phyloP scores from a whole-genome alignment of 192 early-diverging fungal genomes.

The Endogone sp. region DNA sequence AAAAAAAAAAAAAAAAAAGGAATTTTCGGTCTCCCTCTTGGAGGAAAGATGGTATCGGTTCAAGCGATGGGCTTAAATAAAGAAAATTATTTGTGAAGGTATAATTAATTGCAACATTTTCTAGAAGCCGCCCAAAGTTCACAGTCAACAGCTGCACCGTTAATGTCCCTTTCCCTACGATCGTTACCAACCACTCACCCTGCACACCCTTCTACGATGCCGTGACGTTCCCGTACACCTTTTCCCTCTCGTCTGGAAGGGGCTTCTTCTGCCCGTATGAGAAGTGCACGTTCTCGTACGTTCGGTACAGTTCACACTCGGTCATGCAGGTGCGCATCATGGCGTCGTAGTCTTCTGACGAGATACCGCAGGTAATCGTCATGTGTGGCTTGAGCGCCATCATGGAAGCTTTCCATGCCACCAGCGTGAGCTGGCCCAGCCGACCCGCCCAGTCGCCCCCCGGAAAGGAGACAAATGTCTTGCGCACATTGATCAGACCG shows the following conservation, averaged over 20 bases:
- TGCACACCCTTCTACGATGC: not conserved
- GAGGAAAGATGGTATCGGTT: no score
- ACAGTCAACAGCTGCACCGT: no score
- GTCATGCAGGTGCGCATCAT: conserved; percentile 18
- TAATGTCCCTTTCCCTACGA: no score
- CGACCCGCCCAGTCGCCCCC: conserved; percentile 36
- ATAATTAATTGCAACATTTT: no score
- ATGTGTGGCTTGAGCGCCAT: conserved; percentile 22
- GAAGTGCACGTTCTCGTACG: conserved; percentile 38
- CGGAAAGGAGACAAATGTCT: conserved; percentile 31
- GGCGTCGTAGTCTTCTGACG: conserved; percentile 20
- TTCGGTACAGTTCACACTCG: conserved; percentile 29
- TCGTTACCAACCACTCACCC: no score
- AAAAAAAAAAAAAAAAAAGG: no score
- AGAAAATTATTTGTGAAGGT: no score
- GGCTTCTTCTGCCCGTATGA: conserved; percentile 31
- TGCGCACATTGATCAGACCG: conserved; percentile 6
- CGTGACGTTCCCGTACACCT: not conserved
- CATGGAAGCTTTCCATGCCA: conserved; percentile 26
- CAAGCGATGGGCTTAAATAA: no score
- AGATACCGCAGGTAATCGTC: conserved; percentile 17
- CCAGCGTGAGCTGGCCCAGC: conserved; percentile 31
- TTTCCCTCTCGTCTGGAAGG: not conserved
- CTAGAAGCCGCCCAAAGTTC: no score
- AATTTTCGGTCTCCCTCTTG: no score